These are phyloP conservation scores for Colletotrichum horii DNA, from an alignment of 2,329 filamentous ascomycete species.

Conservation along the genomic window DNA sequence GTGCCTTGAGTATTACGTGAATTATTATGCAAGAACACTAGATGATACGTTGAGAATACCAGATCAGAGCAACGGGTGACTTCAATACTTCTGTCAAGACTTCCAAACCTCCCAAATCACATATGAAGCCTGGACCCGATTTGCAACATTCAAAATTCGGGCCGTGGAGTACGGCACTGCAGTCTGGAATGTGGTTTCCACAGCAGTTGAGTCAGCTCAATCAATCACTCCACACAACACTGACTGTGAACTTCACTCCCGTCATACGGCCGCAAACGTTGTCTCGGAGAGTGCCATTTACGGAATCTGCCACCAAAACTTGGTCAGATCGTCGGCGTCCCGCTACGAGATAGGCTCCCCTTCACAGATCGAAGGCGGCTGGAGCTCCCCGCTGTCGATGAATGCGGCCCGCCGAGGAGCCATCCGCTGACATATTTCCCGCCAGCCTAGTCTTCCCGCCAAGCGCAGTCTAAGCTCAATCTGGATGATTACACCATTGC, in stretches of 20 bases:
- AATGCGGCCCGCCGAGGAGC: conserved; percentile 4
- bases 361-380: background rate
- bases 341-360: background rate
- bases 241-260: background rate
- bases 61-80: background rate
- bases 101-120: too few species aligned
- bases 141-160: background rate
- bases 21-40: background rate
- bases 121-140: background rate
- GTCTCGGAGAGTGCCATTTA: conserved; percentile 4
- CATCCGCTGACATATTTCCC: background rate
- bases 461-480: background rate
- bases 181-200: background rate
- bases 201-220: background rate
- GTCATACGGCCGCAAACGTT: conserved; percentile 14
- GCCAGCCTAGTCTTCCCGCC: background rate
- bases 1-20: background rate
- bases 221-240: background rate
- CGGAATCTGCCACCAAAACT: background rate
- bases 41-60: background rate
- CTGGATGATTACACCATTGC: background rate
- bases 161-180: background rate
- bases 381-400: background rate
- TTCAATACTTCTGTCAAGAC: background rate
- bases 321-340: background rate